Conservation (phyloP, 441 rosid species). For the Hura crepitans region DNA sequence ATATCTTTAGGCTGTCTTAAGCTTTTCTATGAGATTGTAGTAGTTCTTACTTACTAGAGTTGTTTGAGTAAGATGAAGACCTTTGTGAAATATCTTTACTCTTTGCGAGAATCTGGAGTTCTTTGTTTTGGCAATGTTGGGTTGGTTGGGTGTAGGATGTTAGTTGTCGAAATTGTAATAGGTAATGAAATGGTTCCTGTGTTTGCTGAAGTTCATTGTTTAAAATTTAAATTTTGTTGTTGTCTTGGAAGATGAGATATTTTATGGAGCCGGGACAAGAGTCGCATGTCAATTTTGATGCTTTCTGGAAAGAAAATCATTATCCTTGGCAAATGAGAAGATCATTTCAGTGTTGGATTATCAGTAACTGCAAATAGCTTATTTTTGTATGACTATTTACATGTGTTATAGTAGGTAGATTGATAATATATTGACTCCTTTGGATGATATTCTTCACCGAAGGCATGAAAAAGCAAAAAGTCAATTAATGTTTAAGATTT, state of each 20-base stretch:
- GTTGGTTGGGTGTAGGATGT: neutral
- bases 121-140: neutral
- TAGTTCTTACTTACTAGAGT: neutral
- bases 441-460: neutral
- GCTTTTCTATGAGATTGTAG: neutral
- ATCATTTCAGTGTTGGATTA: neutral
- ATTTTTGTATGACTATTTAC: neutral
- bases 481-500: neutral
- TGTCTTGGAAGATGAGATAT: neutral
- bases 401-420: neutral
- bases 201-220: slow-evolving; percentile 1
- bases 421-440: neutral
- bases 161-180: neutral
- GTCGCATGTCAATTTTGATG: neutral
- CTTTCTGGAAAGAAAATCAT: neutral
- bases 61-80: neutral
- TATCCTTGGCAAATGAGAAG: neutral
- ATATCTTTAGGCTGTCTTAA: neutral
- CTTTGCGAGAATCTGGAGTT: slow-evolving; percentile 4
- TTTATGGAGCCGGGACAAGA: neutral
- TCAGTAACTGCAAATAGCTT: neutral
- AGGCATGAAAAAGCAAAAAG: neutral
- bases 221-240: neutral
- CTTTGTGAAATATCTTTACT: neutral
- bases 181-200: neutral